Conservation (phyloP, 805 yeast species). For the Sugiyamaella smithiae region DNA sequence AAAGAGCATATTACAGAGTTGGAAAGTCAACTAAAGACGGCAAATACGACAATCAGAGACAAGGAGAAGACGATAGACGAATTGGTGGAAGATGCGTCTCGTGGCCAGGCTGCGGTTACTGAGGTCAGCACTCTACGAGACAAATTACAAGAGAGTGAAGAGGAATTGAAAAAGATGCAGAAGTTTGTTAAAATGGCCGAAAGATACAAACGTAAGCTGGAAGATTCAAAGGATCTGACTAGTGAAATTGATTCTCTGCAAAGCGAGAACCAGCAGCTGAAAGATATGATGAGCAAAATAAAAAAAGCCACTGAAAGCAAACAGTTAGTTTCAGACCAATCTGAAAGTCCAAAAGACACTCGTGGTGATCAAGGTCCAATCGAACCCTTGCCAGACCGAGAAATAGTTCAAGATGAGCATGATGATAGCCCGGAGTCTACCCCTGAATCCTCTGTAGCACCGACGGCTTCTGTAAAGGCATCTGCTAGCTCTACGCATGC, state of each 20-base stretch:
- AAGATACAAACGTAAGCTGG: slow-evolving; percentile 16
- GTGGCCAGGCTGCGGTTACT: neutral
- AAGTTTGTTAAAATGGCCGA: slow-evolving; percentile 15
- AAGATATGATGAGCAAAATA: neutral
- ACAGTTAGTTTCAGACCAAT: neutral
- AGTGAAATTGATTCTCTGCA: slow-evolving; percentile 6
- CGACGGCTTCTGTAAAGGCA: neutral
- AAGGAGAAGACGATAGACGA: slow-evolving; percentile 10
- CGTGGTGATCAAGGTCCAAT: neutral
- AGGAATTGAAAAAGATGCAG: slow-evolving; percentile 2
- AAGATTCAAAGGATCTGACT: slow-evolving; percentile 9
- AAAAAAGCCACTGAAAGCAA: neutral
- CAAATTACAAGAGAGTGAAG: slow-evolving; percentile 10
- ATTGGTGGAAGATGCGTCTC: slow-evolving; percentile 3
- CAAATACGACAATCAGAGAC: slow-evolving; percentile 2
- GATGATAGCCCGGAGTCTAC: neutral
- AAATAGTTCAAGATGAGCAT: neutral
- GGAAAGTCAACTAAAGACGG: slow-evolving; percentile 2
- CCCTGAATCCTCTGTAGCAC: neutral
- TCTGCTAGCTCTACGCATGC: neutral
- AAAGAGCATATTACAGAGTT: slow-evolving; percentile 5
- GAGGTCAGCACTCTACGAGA: slow-evolving; percentile 11
- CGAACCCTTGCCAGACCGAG: neutral
- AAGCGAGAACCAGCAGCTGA: slow-evolving; percentile 9
- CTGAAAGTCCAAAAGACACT: no score